Base-by-base conservation (phyloP, 2,329 filamentous ascomycete genomes). In the Pseudogymnoascus sp. region DNA sequence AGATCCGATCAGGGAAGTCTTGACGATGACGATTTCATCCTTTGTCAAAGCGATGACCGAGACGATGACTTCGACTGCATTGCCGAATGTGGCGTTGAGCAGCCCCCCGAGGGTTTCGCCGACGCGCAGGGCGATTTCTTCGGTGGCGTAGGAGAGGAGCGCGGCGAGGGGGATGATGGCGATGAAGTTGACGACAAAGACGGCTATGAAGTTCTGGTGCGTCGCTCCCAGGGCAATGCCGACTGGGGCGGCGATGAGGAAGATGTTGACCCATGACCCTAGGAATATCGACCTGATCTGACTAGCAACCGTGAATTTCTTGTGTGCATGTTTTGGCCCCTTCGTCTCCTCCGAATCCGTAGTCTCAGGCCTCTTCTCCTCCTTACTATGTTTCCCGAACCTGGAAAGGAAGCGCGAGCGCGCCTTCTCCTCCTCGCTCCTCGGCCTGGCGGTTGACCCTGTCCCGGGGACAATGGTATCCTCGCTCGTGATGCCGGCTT, bases 181-280 rank as follows among this genome's bases (percentile, higher is more conserved):
- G 67, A 97, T 84, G 71, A 97, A 97, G 78, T 97, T 97, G 76
- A 97, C 84, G 63, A 93, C 84, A 71, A 97, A 97, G 56, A 95
- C 80, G 34, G 81, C 83, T 64, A 88, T 80, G 2, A 81, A 79
- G 70, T 82, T 79, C 61, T 89, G 77, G 9, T 73, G 69, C 3
- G 71, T 67, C 16, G 85, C 77, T 70, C 90, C 84, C 61, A 93
- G 74, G 1, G 84, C 89, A 70, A 96, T 91, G 64, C 93, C 93
- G 36, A 86, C 84, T 0, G 93, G 93, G 0, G 90, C 91, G 21
- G 88, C 86, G 14, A 96, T 61, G 21, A 96, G 78, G 25, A 97
- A 77, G 23, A 96, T 72, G 72, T 97, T 97, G 77, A 96, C 88
- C 85, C 90, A 96, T 0, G 90, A 95, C 70, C 85, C 88, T 68